A percentile compares a stretch with the other conserved stretches of the same genome.
Evolutionary conservation across 305 asterid genomes (phyloP).

Genomic region (Fraxinus albicans): DNA sequence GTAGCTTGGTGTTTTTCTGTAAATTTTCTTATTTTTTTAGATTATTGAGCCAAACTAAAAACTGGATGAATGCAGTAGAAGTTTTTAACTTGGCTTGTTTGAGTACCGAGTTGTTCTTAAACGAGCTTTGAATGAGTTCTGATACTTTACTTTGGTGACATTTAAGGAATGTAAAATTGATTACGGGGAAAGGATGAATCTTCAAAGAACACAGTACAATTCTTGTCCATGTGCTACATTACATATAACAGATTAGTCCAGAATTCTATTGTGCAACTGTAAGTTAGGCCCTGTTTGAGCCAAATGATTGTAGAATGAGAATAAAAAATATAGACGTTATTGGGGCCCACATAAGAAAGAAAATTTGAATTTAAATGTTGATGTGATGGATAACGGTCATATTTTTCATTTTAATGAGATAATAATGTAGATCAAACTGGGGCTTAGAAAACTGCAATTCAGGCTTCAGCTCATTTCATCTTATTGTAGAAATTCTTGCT

Average conservation of each 20-base stretch:
- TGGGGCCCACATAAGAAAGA: too few species aligned
- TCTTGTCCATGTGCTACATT: not conserved
- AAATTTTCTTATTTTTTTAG: not conserved
- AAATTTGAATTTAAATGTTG: too few species aligned
- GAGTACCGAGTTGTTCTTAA: not conserved
- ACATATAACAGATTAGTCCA: not conserved
- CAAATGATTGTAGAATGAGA: too few species aligned
- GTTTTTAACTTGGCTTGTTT: not conserved
- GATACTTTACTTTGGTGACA: not conserved
- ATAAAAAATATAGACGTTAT: too few species aligned
- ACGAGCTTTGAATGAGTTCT: not conserved
- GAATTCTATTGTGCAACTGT: not conserved
- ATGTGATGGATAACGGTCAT: too few species aligned
- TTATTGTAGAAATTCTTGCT: not conserved
- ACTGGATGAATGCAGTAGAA: not conserved
- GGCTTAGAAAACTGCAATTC: not conserved
- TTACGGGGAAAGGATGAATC: not conserved
- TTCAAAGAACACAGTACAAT: not conserved
- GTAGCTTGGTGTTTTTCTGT: not conserved
- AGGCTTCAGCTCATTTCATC: not conserved
- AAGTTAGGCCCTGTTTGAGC: not conserved
- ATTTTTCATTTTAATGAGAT: too few species aligned
- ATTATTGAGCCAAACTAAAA: not conserved
- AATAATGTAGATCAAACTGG: too few species aligned
- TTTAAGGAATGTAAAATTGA: not conserved